Evolutionary conservation across 805 yeast species (phyloP), one percentile per base, ranked within the genome.

Genomic region (Kregervanrija fluxuum): DNA sequence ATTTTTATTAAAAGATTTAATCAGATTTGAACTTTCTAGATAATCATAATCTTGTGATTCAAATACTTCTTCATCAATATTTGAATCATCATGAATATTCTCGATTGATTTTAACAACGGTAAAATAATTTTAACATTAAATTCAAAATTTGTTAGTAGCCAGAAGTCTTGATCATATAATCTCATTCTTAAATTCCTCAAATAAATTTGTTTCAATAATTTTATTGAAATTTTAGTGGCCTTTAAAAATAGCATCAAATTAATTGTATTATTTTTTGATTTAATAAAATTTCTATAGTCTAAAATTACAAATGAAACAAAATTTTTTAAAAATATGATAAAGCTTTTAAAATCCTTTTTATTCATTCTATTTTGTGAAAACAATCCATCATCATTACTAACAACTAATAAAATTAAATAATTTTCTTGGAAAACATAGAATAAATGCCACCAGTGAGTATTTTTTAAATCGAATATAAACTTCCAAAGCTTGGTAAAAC

Each of bases 401-500:
- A 85, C 77, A 22, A 77, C 71, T 36, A 85, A 61, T 75, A 85
- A 75, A 53, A 80, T 82, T 1, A 88, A 78, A 48, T 79, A 73
- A 9, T 83, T 55, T 50, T 84, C 87, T 46, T 82, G 69, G 47
- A 80, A 74, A 0, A 81, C 56, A 37, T 65, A 68, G 2, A 83
- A 56, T 46, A 68, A 58, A n/a, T 50, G 54, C 56, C 68, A 64
- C 60, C 69, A 52, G 1, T 41, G 28, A 22, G 6, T 22, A 6
- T 22, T 22, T 22, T 22, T 22, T 8, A 22, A 22, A 22, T 22
- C 28, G 28, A 22, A 22, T 22, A 22, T 22, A 22, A 22, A 22
- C 28, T 22, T 8, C 28, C 28, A 22, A 22, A 22, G 28, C 8
- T 22, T 22, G 6, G 28, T 22, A 6, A 22, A 22, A 22, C 6